Evolutionary conservation across 148 eudicot genomes (phyloP).

Genomic region (Amaranthus hypochondriacus): DNA sequence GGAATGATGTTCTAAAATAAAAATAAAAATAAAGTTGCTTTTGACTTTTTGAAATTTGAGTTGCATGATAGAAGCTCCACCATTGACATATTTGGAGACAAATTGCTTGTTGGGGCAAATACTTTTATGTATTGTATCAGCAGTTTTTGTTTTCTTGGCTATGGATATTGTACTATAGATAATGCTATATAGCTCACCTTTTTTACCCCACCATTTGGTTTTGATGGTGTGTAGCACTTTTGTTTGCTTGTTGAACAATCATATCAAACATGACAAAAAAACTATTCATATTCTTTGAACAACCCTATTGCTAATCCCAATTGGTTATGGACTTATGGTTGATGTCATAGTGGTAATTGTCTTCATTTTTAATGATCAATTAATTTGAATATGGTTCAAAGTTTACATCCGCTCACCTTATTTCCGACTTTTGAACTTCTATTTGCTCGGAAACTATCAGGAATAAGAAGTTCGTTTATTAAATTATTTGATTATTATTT

Average conservation of each 20-base stretch:
- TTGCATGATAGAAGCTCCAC: not conserved
- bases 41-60: slow-evolving; percentile 1
- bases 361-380: too few relatives aligned
- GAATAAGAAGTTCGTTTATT: not conserved
- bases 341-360: not conserved
- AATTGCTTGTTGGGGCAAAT: not conserved
- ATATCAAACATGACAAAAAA: not conserved
- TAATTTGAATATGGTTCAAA: not conserved
- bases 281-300: not conserved
- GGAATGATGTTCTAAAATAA: too few relatives aligned
- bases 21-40: not conserved
- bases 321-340: not conserved
- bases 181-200: not conserved
- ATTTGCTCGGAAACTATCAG: not conserved
- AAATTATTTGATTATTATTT: not conserved
- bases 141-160: not conserved
- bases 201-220: not conserved
- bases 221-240: not conserved
- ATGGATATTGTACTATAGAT: not conserved
- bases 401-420: not conserved
- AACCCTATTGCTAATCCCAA: not conserved
- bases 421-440: not conserved
- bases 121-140: not conserved
- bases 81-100: not conserved
- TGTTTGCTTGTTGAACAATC: not conserved